phyloP scores from a whole-genome alignment of 2,329 filamentous ascomycete genomes.

The Dryadomyces quercivorus region DNA sequence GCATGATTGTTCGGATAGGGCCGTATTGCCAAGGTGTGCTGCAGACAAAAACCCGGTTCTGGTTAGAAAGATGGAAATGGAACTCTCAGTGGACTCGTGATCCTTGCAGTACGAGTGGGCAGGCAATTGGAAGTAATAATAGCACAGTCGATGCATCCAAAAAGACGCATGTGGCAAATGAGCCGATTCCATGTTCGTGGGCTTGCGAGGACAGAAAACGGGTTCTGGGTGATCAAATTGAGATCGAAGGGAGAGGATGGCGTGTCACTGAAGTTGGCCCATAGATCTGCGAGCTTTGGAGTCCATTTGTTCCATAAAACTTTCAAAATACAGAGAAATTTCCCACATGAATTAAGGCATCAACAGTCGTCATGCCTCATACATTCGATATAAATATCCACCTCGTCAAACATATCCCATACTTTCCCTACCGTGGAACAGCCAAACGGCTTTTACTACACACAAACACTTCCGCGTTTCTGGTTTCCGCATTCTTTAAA shows the following conservation, averaged over 20 bases:
- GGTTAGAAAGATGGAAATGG: slow-evolving; percentile 1
- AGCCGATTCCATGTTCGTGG: neutral
- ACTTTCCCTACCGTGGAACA: no score
- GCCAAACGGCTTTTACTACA: no score
- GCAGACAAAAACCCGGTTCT: neutral
- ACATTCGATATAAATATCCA: no score
- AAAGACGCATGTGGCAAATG: neutral
- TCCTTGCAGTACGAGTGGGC: neutral
- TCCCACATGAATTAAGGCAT: no score
- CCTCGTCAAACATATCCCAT: no score
- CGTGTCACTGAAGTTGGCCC: neutral
- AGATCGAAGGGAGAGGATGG: neutral
- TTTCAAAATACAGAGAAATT: no score
- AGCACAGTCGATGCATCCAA: neutral
- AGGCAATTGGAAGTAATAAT: neutral
- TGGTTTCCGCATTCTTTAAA: no score
- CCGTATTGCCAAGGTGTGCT: slow-evolving; percentile 3
- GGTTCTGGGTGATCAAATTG: neutral
- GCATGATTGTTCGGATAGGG: slow-evolving; percentile 3
- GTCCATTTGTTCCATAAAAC: no score
- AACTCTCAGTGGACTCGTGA: neutral
- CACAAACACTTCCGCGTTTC: no score
- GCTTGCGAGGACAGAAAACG: neutral
- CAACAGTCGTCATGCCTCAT: no score
- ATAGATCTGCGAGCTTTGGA: neutral